Percentiles rank a stretch among this genome's conserved stretches.
phyloP scores from a whole-genome alignment of 2,329 filamentous ascomycete species.

The Aspergillus tubingensis region DNA sequence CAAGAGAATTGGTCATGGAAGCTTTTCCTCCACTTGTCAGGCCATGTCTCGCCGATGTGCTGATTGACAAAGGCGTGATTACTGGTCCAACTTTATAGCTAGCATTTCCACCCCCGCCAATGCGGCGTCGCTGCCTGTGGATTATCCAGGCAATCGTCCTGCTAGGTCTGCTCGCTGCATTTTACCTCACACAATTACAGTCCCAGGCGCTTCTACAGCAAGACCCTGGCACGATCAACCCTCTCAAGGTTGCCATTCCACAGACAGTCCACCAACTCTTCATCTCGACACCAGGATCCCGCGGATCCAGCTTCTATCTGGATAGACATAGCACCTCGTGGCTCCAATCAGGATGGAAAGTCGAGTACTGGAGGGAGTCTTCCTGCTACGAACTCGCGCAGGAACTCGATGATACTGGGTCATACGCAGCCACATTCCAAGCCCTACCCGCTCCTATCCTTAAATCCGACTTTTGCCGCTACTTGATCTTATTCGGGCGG shows the following conservation, averaged over 20 bases:
- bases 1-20: background rate
- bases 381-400: constrained; percentile 1
- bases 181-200: background rate
- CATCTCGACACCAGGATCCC: constrained; percentile 1
- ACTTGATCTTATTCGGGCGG: constrained; percentile 7
- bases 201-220: background rate
- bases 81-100: too few relatives aligned
- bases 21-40: background rate
- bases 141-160: background rate
- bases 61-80: background rate
- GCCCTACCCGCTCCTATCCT: background rate
- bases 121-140: background rate
- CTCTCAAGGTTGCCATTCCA: background rate
- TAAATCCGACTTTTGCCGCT: constrained; percentile 8
- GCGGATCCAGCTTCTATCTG: background rate
- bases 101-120: background rate
- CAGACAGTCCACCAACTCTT: constrained; percentile 7
- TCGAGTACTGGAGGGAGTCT: constrained; percentile 9
- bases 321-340: constrained; percentile 2
- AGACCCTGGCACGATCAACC: background rate
- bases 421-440: background rate
- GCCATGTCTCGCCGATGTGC: background rate
- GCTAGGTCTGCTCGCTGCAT: background rate
- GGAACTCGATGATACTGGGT: background rate
- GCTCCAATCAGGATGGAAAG: constrained; percentile 11